A percentile compares a stretch with the other conserved stretches of the same genome.
These are phyloP conservation scores for Beauveria caledonica DNA, from an alignment of 2,329 filamentous ascomycete species.

Conservation along the genomic window DNA sequence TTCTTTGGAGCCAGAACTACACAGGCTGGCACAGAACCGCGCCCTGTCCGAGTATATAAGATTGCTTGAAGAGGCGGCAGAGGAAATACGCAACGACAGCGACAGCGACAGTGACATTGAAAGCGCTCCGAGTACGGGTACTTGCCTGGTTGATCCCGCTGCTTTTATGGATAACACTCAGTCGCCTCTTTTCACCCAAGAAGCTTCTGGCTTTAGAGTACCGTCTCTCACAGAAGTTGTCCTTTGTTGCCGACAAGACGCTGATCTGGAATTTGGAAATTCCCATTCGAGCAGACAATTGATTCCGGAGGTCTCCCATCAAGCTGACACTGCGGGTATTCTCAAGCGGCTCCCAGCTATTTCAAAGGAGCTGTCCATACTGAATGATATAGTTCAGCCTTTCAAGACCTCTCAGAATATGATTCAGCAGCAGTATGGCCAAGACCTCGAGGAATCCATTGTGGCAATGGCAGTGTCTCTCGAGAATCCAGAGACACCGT, in stretches of 20 bases:
- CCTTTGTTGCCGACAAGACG: background rate
- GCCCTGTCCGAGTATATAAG: background rate
- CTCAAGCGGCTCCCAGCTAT: background rate
- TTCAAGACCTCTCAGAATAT: background rate
- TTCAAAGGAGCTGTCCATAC: background rate
- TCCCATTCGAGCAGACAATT: background rate
- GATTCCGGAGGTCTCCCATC: background rate
- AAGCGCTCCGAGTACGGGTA: background rate
- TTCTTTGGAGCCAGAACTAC: background rate
- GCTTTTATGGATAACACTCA: background rate
- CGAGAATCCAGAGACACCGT: background rate
- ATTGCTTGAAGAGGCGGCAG: background rate
- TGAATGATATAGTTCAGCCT: background rate
- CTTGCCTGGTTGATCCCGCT: too few relatives aligned
- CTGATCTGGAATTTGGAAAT: background rate
- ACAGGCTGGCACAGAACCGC: background rate
- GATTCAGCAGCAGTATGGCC: constrained; percentile 1
- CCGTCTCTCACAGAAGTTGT: background rate
- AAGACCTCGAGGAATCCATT: constrained; percentile 2
- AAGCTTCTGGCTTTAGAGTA: background rate
- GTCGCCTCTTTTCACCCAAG: background rate
- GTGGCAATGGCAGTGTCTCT: background rate
- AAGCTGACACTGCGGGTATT: background rate
- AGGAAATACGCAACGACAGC: background rate
- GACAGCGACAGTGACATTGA: background rate